Evolutionary conservation across 176 grass and related monocot genomes (phyloP).

Genomic region (Zoysia pacifica): DNA sequence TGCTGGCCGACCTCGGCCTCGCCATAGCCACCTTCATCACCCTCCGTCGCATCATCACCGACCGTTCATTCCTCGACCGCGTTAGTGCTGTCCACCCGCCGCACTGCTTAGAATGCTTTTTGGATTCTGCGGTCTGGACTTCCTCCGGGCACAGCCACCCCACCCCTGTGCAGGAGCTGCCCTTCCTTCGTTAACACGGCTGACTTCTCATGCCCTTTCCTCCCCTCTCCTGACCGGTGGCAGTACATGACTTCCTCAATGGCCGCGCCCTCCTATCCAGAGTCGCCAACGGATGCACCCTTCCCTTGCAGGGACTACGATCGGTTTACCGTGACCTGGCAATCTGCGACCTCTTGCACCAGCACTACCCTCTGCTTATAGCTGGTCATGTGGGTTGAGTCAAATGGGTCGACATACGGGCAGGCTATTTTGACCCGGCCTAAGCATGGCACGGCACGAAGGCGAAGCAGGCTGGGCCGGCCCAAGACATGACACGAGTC

Average conservation of each 20-base stretch:
- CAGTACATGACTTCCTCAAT: not conserved
- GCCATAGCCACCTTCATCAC: not conserved
- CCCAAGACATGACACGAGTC: no score
- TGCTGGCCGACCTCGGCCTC: not conserved
- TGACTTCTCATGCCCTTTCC: conserved; percentile 16
- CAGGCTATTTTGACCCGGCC: no score
- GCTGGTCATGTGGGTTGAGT: no score
- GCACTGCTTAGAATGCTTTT: not conserved
- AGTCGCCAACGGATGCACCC: not conserved
- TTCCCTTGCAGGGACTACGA: not conserved
- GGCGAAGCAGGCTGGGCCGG: no score
- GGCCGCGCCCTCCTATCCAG: conserved; percentile 10
- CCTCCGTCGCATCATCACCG: not conserved
- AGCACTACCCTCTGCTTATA: conserved; percentile 6
- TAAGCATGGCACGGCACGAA: no score
- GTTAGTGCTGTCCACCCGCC: conserved; percentile 4
- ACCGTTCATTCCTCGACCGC: conserved; percentile 3
- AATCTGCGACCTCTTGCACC: conserved; percentile 16
- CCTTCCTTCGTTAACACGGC: not conserved
- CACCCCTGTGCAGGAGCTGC: not conserved
- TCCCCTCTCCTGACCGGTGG: not conserved
- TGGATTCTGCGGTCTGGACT: not conserved
- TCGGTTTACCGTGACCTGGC: not conserved
- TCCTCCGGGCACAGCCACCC: not conserved
- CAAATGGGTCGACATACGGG: no score